Conservation (phyloP, 176 grass and related monocot species). For the Oryza glaberrima region DNA sequence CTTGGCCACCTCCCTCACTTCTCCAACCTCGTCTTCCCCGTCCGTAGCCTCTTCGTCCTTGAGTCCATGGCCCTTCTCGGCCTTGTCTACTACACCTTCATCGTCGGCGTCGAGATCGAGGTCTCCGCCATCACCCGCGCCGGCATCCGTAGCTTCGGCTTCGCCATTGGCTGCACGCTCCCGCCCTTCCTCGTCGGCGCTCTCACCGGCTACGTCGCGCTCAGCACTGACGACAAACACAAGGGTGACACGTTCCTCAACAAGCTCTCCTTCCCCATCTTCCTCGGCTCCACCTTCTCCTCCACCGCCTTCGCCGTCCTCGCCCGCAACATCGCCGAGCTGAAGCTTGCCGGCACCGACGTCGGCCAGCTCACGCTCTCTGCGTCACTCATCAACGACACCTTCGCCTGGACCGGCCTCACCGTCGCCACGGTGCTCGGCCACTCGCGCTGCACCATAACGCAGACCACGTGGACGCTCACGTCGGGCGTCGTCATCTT, state of each 20-base stretch:
- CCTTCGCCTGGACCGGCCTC: conserved; percentile 52
- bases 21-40: conserved; percentile 48
- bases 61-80: conserved; percentile 72
- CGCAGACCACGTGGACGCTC: conserved; percentile 42
- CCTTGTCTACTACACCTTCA: conserved; percentile 78
- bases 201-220: conserved; percentile 35
- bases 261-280: conserved; percentile 52
- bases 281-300: conserved; percentile 64
- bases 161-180: conserved; percentile 51
- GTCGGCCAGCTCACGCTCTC: conserved; percentile 73
- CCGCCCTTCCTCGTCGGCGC: conserved; percentile 60
- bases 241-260: not conserved
- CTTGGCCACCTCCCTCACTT: conserved; percentile 52
- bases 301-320: conserved; percentile 77
- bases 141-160: conserved; percentile 48
- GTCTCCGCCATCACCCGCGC: conserved; percentile 38
- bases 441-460: not conserved
- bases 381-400: conserved; percentile 61
- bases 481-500: conserved; percentile 2
- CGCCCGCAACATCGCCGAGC: conserved; percentile 47
- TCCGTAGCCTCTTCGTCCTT: conserved; percentile 60
- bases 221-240: not conserved
- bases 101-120: conserved; percentile 71
- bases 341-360: conserved; percentile 42
- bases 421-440: conserved; percentile 52